These are phyloP conservation scores for Naganishia cerealis DNA, from an alignment of 1,284 basidiomycete species.

Conservation along the genomic window DNA sequence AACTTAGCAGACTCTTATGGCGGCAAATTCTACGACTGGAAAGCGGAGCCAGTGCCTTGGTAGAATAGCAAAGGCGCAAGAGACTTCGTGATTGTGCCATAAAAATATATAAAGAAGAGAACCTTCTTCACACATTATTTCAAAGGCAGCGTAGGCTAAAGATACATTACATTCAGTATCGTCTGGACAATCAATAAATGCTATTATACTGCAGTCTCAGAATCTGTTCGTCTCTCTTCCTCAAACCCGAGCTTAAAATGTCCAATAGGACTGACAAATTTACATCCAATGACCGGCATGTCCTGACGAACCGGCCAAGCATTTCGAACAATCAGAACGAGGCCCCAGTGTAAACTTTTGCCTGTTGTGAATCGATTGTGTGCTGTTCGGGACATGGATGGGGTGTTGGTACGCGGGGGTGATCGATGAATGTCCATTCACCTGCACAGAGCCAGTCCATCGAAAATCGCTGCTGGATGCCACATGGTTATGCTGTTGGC, in stretches of 20 bases:
- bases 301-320: conserved; percentile 17
- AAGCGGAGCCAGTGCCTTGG: conserved; percentile 58
- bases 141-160: neutral
- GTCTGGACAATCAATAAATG: conserved; percentile 2
- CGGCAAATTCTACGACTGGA: conserved; percentile 70
- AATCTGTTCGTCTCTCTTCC: neutral
- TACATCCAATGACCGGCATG: conserved; percentile 26
- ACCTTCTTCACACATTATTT: neutral
- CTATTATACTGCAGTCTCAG: neutral
- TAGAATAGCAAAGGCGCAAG: neutral
- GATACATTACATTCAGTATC: neutral
- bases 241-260: neutral
- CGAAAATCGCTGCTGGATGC: neutral
- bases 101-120: neutral
- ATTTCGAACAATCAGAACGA: conserved; percentile 26
- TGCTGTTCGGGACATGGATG: conserved; percentile 27
- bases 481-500: conserved; percentile 7
- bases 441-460: neutral
- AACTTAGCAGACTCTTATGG: conserved; percentile 56
- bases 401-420: conserved; percentile 6
- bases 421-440: neutral
- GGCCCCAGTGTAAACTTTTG: conserved; percentile 29
- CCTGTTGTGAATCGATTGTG: conserved; percentile 24
- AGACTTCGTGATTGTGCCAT: neutral
- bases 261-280: neutral